Conservation (phyloP, 192 early-diverging fungal genomes). For the Glomus cerebriforme region DNA sequence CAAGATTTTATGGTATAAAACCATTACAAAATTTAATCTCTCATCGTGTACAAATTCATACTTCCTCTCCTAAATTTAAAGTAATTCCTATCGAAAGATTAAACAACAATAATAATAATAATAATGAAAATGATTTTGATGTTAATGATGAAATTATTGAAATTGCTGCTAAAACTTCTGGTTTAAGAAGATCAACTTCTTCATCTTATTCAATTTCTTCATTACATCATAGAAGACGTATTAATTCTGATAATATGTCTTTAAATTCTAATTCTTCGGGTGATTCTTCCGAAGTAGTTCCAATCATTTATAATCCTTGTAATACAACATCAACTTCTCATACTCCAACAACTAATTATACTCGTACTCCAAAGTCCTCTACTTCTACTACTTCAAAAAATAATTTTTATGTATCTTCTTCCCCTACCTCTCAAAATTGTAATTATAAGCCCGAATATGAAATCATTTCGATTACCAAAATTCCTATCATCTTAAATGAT, state of each 20-base stretch:
- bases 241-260: neutral
- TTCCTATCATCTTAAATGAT: neutral
- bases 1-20: conserved; percentile 16
- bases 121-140: neutral
- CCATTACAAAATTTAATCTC: neutral
- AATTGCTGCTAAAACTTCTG: neutral
- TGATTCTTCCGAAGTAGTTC: conserved; percentile 10
- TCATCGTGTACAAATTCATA: neutral
- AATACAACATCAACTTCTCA: neutral
- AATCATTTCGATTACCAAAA: neutral
- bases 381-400: neutral
- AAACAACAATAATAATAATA: neutral
- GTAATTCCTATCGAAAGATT: conserved; percentile 9
- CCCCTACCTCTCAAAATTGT: neutral
- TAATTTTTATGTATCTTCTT: neutral
- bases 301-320: conserved; percentile 21
- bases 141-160: neutral
- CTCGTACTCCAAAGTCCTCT: neutral
- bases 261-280: neutral
- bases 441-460: neutral
- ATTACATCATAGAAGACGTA: neutral
- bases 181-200: neutral
- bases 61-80: neutral
- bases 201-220: neutral
- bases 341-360: neutral